phyloP scores from a whole-genome alignment of 2,329 filamentous ascomycete genomes.

The Penicillium rolfsii region DNA sequence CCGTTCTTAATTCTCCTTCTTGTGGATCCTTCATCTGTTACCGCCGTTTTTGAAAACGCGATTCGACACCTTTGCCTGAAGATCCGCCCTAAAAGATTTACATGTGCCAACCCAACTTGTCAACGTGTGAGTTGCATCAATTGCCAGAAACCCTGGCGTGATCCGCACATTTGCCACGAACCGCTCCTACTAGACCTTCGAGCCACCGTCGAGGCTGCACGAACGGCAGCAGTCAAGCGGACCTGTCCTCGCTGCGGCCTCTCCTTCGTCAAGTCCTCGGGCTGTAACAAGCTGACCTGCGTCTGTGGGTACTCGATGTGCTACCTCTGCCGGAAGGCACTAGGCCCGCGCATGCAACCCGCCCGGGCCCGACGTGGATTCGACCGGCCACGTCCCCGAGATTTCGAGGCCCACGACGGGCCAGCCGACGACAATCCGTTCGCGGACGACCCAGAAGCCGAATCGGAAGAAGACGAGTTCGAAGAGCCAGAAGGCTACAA shows the following conservation, averaged over 20 bases:
- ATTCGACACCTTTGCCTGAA: slow-evolving; percentile 70
- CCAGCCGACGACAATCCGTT: slow-evolving; percentile 34
- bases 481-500: slow-evolving; percentile 73
- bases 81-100: slow-evolving; percentile 74
- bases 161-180: slow-evolving; percentile 89
- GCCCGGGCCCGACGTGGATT: slow-evolving; percentile 10
- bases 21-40: slow-evolving; percentile 55
- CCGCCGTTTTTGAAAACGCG: slow-evolving; percentile 60
- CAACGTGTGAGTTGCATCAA: slow-evolving; percentile 73
- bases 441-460: slow-evolving; percentile 5
- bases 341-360: slow-evolving; percentile 35
- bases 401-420: slow-evolving; percentile 48
- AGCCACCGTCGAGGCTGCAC: slow-evolving; percentile 87
- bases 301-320: slow-evolving; percentile 98
- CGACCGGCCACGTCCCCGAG: slow-evolving; percentile 12
- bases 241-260: slow-evolving; percentile 91
- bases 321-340: slow-evolving; percentile 84
- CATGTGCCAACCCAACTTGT: slow-evolving; percentile 73
- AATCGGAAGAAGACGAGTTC: slow-evolving; percentile 26
- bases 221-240: slow-evolving; percentile 91
- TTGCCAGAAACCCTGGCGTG: slow-evolving; percentile 80
- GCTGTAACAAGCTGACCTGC: slow-evolving; percentile 97
- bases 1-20: slow-evolving; percentile 61
- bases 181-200: slow-evolving; percentile 79
- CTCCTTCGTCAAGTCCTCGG: slow-evolving; percentile 87